phyloP scores from a whole-genome alignment of 345 rosid species.

The Lepidium africanum region DNA sequence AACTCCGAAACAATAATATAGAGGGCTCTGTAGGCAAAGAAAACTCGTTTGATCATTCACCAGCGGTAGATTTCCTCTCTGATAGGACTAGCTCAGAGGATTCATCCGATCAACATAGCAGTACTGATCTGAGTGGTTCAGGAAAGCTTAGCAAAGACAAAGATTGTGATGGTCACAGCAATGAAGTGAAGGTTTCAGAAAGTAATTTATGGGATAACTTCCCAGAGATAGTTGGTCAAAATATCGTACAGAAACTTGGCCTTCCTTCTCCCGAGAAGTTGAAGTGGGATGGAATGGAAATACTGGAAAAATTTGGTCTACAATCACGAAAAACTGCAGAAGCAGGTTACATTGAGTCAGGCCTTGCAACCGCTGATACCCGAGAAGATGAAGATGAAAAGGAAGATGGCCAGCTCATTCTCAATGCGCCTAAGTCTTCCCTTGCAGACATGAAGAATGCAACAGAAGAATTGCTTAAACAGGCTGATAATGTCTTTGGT shows the following conservation, averaged over 20 bases:
- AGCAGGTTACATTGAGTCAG: constrained; percentile 71
- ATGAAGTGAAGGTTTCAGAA: constrained; percentile 32
- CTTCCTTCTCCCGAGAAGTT: constrained; percentile 53
- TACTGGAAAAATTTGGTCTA: constrained; percentile 57
- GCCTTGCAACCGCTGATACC: constrained; percentile 60
- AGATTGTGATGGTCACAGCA: constrained; percentile 17
- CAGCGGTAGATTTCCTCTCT: constrained; percentile 27
- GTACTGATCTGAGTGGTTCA: constrained; percentile 13
- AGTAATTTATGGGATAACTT: constrained; percentile 64
- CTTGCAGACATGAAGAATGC: constrained; percentile 73
- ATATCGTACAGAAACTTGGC: constrained; percentile 62
- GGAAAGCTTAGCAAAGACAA: constrained; percentile 18
- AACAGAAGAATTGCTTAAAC: constrained; percentile 66
- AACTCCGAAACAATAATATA: constrained; percentile 21
- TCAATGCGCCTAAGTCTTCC: constrained; percentile 46
- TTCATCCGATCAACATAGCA: constrained; percentile 18
- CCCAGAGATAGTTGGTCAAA: constrained; percentile 50
- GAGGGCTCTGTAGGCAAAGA: constrained; percentile 22
- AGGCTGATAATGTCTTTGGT: constrained; percentile 84
- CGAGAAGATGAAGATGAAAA: constrained; percentile 36
- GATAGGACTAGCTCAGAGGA: constrained; percentile 19
- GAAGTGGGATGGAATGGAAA: constrained; percentile 72
- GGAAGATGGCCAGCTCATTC: constrained; percentile 26
- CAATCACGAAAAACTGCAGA: constrained; percentile 74
- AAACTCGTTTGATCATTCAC: constrained; percentile 14